Conservation (phyloP, 805 yeast species). For the Hanseniaspora meyeri region DNA sequence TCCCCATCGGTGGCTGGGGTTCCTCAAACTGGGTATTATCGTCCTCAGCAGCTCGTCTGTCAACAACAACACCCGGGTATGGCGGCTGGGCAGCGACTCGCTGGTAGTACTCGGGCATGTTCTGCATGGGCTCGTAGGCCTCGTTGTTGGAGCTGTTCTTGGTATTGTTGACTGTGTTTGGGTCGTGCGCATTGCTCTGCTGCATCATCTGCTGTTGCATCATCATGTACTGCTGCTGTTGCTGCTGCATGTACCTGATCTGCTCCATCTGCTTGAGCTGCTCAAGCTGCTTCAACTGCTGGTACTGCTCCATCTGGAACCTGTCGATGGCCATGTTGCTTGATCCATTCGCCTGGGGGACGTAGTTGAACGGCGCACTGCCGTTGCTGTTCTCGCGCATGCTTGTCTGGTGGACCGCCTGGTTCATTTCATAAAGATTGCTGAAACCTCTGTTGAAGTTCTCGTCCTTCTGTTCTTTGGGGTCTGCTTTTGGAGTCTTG, state of each 20-base stretch:
- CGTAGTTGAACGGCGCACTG: not conserved
- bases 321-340: not conserved
- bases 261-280: conserved; percentile 23
- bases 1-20: not conserved
- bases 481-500: not conserved
- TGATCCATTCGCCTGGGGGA: not conserved
- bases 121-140: not conserved
- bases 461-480: not conserved
- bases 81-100: not conserved
- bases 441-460: not conserved
- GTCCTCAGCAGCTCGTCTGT: not conserved
- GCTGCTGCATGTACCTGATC: conserved; percentile 15
- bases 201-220: conserved; percentile 16
- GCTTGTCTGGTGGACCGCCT: not conserved
- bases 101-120: not conserved
- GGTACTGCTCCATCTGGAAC: conserved; percentile 25
- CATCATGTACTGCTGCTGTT: conserved; percentile 18
- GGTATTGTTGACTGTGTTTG: conserved; percentile 16
- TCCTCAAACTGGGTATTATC: not conserved
- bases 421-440: not conserved
- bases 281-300: conserved; percentile 33
- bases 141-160: not conserved
- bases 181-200: conserved; percentile 14
- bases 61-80: not conserved
- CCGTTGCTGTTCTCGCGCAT: not conserved